Evolutionary conservation across 306 rosid species (phyloP).

Genomic region (Castanopsis chinensis): DNA sequence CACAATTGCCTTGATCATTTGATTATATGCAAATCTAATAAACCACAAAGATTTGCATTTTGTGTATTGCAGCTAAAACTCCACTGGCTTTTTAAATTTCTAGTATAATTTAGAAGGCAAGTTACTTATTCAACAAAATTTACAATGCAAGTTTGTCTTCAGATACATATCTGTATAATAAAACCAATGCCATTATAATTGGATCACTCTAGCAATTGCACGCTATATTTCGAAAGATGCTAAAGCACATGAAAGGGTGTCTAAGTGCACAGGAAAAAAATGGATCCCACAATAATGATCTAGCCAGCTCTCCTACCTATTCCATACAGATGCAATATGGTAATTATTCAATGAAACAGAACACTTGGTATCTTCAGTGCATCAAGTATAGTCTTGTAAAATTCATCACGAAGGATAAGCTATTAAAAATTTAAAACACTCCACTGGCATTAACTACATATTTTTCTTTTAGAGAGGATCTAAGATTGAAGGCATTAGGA

Average conservation of each 20-base stretch:
- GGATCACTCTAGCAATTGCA: conserved; percentile 37
- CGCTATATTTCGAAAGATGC: conserved; percentile 52
- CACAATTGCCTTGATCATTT: no score
- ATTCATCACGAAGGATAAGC: no score
- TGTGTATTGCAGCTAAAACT: not conserved
- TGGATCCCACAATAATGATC: conserved; percentile 58
- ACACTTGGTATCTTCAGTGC: no score
- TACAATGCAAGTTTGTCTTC: not conserved
- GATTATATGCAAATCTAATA: no score
- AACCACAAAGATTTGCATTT: no score
- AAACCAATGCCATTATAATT: conserved; percentile 46
- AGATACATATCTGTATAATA: conserved; percentile 46
- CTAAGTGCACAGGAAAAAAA: conserved; percentile 55
- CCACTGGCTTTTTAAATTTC: not conserved
- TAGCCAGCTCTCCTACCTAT: conserved; percentile 65
- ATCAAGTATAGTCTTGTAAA: no score
- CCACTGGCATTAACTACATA: no score
- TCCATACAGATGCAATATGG: not conserved
- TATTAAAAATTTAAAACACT: no score
- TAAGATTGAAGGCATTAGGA: no score
- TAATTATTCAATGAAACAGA: not conserved
- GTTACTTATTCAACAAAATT: no score
- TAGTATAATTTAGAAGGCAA: not conserved
- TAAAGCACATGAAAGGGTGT: conserved; percentile 57
- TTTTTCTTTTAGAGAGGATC: no score